Evolutionary conservation across 768 basidiomycete genomes (phyloP).

Genomic region (Pilatotrama ljubarskyi): DNA sequence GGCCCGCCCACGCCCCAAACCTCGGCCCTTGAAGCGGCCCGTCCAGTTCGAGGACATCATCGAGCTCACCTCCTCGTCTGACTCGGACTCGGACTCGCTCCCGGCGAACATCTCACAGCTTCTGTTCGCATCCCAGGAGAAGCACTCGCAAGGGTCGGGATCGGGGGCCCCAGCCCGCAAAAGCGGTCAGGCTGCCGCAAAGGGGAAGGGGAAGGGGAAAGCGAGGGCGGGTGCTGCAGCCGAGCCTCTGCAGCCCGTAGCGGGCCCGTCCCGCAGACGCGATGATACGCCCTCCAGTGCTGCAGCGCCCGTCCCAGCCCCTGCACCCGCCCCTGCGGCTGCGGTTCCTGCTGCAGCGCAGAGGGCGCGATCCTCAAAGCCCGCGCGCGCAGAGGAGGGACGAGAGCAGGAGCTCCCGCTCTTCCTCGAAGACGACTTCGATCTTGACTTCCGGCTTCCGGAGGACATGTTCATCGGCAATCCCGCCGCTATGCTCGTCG

Average conservation of each 20-base stretch:
- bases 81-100: constrained; percentile 45
- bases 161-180: too few species aligned
- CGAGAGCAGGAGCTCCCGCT: neutral
- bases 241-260: neutral
- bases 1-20: neutral
- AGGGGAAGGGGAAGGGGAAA: constrained; percentile 5
- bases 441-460: too few species aligned
- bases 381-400: too few species aligned
- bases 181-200: too few species aligned
- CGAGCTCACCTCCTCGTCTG: constrained; percentile 42
- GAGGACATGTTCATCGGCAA: too few species aligned
- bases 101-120: neutral
- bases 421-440: neutral
- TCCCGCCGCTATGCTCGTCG: too few species aligned
- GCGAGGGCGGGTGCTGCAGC: neutral
- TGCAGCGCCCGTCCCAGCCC: neutral
- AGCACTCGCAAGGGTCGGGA: too few species aligned
- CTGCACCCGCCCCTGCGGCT: neutral
- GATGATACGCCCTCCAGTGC: neutral
- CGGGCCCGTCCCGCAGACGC: constrained; percentile 11
- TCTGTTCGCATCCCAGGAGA: neutral
- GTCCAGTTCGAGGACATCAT: constrained; percentile 37
- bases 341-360: neutral
- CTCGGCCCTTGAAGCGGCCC: constrained; percentile 2
- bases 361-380: neutral